phyloP scores from a whole-genome alignment of 371 early-diverging fungal species.

The Apophysomyces trapeziformis region DNA sequence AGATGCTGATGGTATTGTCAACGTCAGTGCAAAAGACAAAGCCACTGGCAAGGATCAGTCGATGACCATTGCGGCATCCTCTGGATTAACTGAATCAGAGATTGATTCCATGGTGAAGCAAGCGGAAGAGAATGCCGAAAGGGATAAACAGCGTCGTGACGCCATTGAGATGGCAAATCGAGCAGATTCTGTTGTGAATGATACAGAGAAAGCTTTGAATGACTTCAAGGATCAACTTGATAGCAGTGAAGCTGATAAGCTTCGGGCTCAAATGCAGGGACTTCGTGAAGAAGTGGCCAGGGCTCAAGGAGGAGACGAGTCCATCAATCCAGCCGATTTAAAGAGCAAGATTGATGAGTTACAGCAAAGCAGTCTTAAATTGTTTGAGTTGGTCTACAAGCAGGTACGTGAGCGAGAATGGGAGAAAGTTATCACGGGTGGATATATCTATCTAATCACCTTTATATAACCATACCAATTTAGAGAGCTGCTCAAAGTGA shows the following conservation, averaged over 20 bases:
- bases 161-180: constrained; percentile 88
- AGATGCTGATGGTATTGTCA: constrained; percentile 97
- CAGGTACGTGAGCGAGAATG: constrained; percentile 63
- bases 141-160: constrained; percentile 85
- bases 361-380: constrained; percentile 83
- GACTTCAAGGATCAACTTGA: constrained; percentile 92
- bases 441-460: no score
- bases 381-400: constrained; percentile 95
- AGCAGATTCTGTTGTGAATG: constrained; percentile 84
- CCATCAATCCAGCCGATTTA: constrained; percentile 62
- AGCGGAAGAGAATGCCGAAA: constrained; percentile 83
- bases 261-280: constrained; percentile 72
- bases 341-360: constrained; percentile 72
- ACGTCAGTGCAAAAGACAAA: constrained; percentile 94
- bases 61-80: constrained; percentile 90
- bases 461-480: neutral
- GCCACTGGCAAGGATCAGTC: constrained; percentile 89
- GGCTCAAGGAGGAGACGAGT: constrained; percentile 63
- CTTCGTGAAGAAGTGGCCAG: constrained; percentile 68
- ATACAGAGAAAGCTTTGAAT: constrained; percentile 87
- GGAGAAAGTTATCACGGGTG: neutral
- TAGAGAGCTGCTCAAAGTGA: constrained; percentile 26
- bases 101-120: constrained; percentile 90
- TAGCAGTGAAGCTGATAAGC: constrained; percentile 72
- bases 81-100: constrained; percentile 89